phyloP scores from a whole-genome alignment of 176 grass and related monocot genomes.

The Poa pratensis region DNA sequence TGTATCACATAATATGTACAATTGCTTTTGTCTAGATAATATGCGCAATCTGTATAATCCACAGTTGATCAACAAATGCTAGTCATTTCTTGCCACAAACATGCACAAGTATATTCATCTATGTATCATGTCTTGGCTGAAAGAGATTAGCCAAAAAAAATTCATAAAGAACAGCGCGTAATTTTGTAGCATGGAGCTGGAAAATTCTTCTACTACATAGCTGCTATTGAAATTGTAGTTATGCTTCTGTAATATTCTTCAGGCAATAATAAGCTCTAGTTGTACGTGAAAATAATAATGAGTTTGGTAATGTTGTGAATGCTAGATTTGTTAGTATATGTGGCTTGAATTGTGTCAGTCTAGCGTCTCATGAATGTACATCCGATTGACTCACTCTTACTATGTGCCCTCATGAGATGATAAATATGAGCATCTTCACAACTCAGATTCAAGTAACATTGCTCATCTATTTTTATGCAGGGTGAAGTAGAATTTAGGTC shows the following conservation, averaged over 20 bases:
- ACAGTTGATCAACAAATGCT: neutral
- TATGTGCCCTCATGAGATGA: neutral
- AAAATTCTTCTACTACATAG: neutral
- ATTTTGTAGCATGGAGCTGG: neutral
- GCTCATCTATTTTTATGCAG: slow-evolving; percentile 53
- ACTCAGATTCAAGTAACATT: neutral
- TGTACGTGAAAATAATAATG: neutral
- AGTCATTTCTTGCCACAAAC: neutral
- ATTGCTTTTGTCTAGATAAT: neutral
- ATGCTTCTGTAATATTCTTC: neutral
- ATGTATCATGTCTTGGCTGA: neutral
- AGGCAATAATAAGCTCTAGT: neutral
- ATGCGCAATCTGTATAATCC: neutral
- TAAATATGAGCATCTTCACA: neutral
- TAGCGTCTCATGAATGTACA: neutral
- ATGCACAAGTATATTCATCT: slow-evolving; percentile 9
- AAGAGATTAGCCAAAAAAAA: slow-evolving; percentile 1
- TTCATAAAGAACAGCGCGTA: neutral
- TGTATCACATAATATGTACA: slow-evolving; percentile 3
- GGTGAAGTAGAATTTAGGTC: slow-evolving; percentile 99
- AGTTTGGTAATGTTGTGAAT: neutral
- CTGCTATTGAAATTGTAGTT: slow-evolving; percentile 3
- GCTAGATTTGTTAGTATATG: neutral
- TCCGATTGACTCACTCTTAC: neutral
- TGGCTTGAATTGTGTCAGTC: neutral